Evolutionary conservation across 345 rosid genomes (phyloP), one percentile per base, ranked within the genome.

Genomic region (Cardiospermum halicacabum): DNA sequence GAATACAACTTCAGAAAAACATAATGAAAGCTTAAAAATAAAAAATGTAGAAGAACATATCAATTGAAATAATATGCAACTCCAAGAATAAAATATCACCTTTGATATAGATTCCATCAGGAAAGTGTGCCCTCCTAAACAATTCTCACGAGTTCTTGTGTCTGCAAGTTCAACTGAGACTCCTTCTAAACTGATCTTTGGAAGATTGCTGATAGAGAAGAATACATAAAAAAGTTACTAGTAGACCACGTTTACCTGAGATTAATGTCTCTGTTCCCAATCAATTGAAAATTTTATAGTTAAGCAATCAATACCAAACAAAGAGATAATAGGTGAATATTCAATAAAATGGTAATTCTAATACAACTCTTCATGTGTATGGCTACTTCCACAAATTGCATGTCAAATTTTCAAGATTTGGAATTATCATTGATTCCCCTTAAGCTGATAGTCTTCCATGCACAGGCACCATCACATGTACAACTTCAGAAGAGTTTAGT

Each of bases 91-190:
- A 69, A 59, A 75, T 60, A 76, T 72, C 74, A 93, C 98, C 83
- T 47, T 66, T 19, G 69, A 49, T 61, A 54, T 48, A 62, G 94
- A 68, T 70, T 84, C 94, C 74, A 93, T 77, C 51, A 93, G 69
- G 80, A 81, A 90, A 11, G 85, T 76, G 70, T 76, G 88, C 69
- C 88, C 87, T 67, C 78, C 65, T 71, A 93, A 73, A 80, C 94
- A 90, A 49, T 71, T 82, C 67, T 85, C 87, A 66, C 91, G 88
- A 64, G 82, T 49, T 66, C 66, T 76, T 53, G 80, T 69, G 43
- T 91, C 96, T 16, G 54, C 75, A 74, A 88, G 75, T 80, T 90
- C 77, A 73, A 90, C 76, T 34, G 82, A 66, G 37, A 60, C 74
- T 67, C 90, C 96, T 67, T 81, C 92, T 45, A 91, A 75, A 19